A percentile compares a stretch with the other conserved stretches of the same genome.
phyloP scores from a whole-genome alignment of 352 stramenopile genomes.

The Phytopythium oedochilum region DNA sequence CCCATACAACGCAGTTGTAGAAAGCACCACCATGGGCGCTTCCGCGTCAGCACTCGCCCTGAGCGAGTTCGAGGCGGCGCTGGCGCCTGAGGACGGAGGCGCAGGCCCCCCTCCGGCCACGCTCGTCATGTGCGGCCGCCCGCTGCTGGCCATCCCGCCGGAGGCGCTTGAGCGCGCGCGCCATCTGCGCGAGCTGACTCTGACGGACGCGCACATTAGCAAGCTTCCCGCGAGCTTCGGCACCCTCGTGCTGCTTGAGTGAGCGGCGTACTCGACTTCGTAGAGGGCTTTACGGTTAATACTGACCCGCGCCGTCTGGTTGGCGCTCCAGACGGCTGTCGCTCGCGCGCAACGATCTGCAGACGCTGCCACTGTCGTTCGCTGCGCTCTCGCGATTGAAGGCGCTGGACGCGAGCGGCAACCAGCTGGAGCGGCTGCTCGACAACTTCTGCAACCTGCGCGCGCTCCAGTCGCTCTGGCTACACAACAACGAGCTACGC shows the following conservation, averaged over 20 bases:
- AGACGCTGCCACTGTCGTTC: constrained; percentile 53
- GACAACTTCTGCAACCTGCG: constrained; percentile 51
- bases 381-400: constrained; percentile 29
- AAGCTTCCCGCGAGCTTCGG: constrained; percentile 48
- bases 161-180: constrained; percentile 29
- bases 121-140: constrained; percentile 25
- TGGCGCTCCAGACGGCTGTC: constrained; percentile 31
- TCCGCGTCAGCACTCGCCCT: constrained; percentile 32
- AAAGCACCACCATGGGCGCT: constrained; percentile 17
- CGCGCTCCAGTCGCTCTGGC: constrained; percentile 30
- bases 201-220: constrained; percentile 25
- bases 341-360: constrained; percentile 43
- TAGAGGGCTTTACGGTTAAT: neutral
- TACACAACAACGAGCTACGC: constrained; percentile 30
- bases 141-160: constrained; percentile 41
- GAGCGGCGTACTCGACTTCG: no score
- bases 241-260: constrained; percentile 44
- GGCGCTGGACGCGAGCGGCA: constrained; percentile 38
- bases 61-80: constrained; percentile 31
- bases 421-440: constrained; percentile 32
- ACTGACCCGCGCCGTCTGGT: neutral
- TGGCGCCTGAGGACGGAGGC: constrained; percentile 5
- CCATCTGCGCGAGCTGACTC: constrained; percentile 36
- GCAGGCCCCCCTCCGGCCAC: neutral
- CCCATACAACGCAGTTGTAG: no score